Base-by-base conservation (phyloP, 2,329 filamentous ascomycete genomes). In the Fusarium bulbicola region DNA sequence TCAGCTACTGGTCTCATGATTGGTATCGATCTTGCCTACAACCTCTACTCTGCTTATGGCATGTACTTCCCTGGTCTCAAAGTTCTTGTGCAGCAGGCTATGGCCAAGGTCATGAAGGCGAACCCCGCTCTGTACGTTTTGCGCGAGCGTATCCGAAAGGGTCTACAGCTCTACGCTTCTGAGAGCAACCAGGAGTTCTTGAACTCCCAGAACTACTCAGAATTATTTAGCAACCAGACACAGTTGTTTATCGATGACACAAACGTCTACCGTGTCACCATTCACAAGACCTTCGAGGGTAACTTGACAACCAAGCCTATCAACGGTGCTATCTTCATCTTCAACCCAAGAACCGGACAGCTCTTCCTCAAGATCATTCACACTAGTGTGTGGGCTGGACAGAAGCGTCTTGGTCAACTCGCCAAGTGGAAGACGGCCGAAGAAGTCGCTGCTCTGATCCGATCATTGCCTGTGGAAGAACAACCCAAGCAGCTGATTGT, bases 351-450 rank as follows among this genome's bases (percentile, higher is more conserved):
- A 66, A 99, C 96, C 59, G 96, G 96, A 57, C 96, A 99, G 80
- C 85, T 99, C 43, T 99, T 99, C 90, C 84, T 99, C 80, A 99
- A 99, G 88, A 98, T 99, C 77, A 99, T 99, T 75, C 97, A 99
- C 84, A 99, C 96, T 3, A 98, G 95, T 80, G 97, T 99, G 34
- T 99, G 96, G 96, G 96, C 96, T 58, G 96, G 96, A 61, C 96
- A 99, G 84, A 99, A 99, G 84, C 97, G 96, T 93, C 90, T 99
- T 37, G 97, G 97, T 75, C 96, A 99, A 83, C 85, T 99, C 75
- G 96, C 96, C 52, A 99, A 99, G 82, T 99, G 96, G 96, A 99
- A 99, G 88, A 99, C 96, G 21, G 96, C 96, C 4, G 96, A 99
- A 91, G 96, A 99, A 94, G 97, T 99, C 7, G 96, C 96, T 9